Evolutionary conservation across 2,329 filamentous ascomycete genomes (phyloP).

Genomic region (Phaeosphaeria sp.): DNA sequence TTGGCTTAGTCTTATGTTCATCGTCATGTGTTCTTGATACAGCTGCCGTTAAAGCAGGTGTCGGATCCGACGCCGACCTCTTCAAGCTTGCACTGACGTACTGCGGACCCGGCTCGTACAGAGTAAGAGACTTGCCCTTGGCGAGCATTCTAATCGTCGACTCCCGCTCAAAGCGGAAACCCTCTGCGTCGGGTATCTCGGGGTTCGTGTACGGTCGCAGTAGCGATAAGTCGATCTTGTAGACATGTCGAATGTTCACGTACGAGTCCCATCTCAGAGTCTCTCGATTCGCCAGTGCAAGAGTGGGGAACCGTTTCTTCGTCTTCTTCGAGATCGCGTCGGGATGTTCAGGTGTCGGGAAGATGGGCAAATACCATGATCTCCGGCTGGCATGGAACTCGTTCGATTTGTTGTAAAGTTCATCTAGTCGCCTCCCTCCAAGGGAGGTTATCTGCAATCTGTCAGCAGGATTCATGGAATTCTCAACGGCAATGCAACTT

Average conservation of each 20-base stretch:
- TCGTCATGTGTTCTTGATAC: neutral
- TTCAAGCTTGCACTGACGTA: slow-evolving; percentile 5
- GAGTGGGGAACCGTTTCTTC: slow-evolving; percentile 38
- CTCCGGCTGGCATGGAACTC: slow-evolving; percentile 42
- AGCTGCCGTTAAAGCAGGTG: neutral
- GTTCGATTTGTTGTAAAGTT: slow-evolving; percentile 41
- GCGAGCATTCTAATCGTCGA: slow-evolving; percentile 33
- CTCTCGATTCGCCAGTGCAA: slow-evolving; percentile 29
- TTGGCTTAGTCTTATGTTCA: neutral
- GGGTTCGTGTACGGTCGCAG: slow-evolving; percentile 37
- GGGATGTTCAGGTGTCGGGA: slow-evolving; percentile 39
- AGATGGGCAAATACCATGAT: slow-evolving; percentile 44
- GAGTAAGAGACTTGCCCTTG: slow-evolving; percentile 34
- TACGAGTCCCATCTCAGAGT: slow-evolving; percentile 41
- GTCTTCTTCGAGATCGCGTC: slow-evolving; percentile 41
- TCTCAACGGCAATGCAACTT: slow-evolving; percentile 11
- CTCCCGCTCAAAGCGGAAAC: slow-evolving; percentile 33
- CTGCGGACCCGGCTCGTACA: slow-evolving; percentile 36
- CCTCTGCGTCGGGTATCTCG: slow-evolving; percentile 18
- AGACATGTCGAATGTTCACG: slow-evolving; percentile 44
- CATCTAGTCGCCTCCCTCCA: slow-evolving; percentile 39
- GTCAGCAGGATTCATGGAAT: slow-evolving; percentile 11
- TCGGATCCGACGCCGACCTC: slow-evolving; percentile 8
- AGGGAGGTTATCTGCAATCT: slow-evolving; percentile 41
- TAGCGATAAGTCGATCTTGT: slow-evolving; percentile 40